Conservation (phyloP, 441 rosid genomes). For the Erysimum cheiri region DNA sequence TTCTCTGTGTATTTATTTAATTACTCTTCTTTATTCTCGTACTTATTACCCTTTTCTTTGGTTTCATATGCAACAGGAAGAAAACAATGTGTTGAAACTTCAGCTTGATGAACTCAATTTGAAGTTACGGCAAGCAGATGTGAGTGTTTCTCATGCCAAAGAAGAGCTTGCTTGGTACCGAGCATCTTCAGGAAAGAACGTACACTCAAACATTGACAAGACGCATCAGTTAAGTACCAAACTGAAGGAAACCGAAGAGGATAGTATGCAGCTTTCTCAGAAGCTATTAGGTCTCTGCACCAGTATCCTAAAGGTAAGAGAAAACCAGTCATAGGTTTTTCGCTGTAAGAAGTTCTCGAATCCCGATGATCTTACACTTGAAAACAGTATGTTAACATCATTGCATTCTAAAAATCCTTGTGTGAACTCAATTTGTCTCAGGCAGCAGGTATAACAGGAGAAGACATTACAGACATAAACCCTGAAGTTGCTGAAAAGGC, state of each 20-base stretch:
- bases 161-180: constrained; percentile 89
- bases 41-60: constrained; percentile 19
- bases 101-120: constrained; percentile 82
- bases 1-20: constrained; percentile 3
- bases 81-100: constrained; percentile 77
- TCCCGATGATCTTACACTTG: too few relatives aligned
- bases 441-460: constrained; percentile 46
- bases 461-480: constrained; percentile 56
- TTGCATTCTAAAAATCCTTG: constrained; percentile 6
- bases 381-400: too few relatives aligned
- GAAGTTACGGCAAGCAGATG: constrained; percentile 67
- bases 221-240: constrained; percentile 57
- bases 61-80: constrained; percentile 68
- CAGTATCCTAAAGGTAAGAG: constrained; percentile 70
- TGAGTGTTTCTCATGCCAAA: constrained; percentile 66
- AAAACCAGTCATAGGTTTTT: constrained; percentile 2
- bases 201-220: constrained; percentile 59
- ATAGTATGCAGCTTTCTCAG: constrained; percentile 68
- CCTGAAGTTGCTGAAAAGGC: constrained; percentile 82
- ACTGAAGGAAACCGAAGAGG: constrained; percentile 83
- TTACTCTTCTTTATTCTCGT: constrained; percentile 7
- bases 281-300: constrained; percentile 72
- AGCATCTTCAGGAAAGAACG: constrained; percentile 63
- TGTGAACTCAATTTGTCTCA: constrained; percentile 19
- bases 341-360: constrained; percentile 13